A percentile compares a stretch with the other conserved stretches of the same genome.
Evolutionary conservation across 179 eudicot species (phyloP).

Genomic region (Vitellaria paradoxa): DNA sequence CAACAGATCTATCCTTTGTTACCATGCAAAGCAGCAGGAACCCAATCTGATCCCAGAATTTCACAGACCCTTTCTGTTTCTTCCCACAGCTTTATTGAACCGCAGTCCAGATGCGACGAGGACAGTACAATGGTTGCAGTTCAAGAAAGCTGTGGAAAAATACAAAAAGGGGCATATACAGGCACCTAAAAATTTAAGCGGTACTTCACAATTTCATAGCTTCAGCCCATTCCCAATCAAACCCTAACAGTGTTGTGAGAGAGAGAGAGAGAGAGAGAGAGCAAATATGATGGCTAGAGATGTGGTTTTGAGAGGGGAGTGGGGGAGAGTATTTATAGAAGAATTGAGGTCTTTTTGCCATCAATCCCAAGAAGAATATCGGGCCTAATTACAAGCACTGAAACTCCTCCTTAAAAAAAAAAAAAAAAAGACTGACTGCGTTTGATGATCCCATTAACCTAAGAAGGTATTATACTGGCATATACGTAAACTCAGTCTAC

Average conservation of each 20-base stretch:
- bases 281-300: not conserved
- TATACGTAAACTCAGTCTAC: not conserved
- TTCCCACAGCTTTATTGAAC: conserved; percentile 99
- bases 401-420: conserved; percentile 5
- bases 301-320: conserved; percentile 27
- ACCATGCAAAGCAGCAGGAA: not conserved
- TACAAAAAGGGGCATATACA: conserved; percentile 22
- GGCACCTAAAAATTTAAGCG: no score
- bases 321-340: no score
- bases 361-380: conserved; percentile 92
- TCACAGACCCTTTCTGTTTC: conserved; percentile 49
- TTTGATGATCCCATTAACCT: conserved; percentile 9
- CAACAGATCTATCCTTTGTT: not conserved
- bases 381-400: conserved; percentile 14
- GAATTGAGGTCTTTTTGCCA: conserved; percentile 59
- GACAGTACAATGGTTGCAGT: conserved; percentile 45
- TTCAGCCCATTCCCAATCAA: no score
- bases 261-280: no score
- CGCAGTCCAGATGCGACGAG: conserved; percentile 21
- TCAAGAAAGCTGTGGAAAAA: conserved; percentile 99
- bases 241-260: no score
- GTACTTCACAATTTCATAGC: no score
- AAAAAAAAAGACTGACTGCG: not conserved
- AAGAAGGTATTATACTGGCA: not conserved
- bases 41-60: not conserved